Conservation (phyloP, 2,329 filamentous ascomycete genomes). For the Sporothrix phasma region DNA sequence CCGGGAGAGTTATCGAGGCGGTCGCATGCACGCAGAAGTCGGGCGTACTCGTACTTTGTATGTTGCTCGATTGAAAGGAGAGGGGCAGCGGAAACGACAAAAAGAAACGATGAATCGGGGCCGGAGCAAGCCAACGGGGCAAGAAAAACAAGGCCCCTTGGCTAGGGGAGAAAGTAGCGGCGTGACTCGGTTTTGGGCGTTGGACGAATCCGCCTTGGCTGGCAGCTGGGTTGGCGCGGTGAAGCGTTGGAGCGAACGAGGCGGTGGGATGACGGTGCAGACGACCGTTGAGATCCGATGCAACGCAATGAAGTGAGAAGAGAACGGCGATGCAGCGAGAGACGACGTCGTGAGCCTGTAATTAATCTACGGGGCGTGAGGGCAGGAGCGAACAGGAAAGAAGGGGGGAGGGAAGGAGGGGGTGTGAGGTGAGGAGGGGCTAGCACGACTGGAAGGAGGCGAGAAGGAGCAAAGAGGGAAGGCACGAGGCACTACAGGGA, state of each 20-base stretch:
- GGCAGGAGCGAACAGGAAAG: slow-evolving; percentile 4
- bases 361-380: not conserved
- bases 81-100: not conserved
- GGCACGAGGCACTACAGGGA: not conserved
- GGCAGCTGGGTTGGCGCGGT: slow-evolving; percentile 9
- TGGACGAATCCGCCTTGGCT: slow-evolving; percentile 3
- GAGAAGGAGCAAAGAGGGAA: not conserved
- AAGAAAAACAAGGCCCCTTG: slow-evolving; percentile 8
- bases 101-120: not conserved
- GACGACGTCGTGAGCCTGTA: slow-evolving; percentile 1
- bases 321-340: not conserved
- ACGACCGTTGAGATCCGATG: not conserved
- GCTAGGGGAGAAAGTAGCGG: not conserved
- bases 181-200: slow-evolving; percentile 11
- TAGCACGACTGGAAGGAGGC: slow-evolving; percentile 1
- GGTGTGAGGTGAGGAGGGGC: not conserved
- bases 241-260: slow-evolving; percentile 3
- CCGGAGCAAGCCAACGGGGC: not conserved
- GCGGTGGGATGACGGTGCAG: not conserved
- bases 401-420: not conserved
- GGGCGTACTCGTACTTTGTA: not conserved
- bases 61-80: not conserved
- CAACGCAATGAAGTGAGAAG: not conserved
- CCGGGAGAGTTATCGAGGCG: not conserved
- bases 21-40: slow-evolving; percentile 10